Evolutionary conservation across 192 early-diverging fungal genomes (phyloP).

Genomic region (Backusella morwellensis): DNA sequence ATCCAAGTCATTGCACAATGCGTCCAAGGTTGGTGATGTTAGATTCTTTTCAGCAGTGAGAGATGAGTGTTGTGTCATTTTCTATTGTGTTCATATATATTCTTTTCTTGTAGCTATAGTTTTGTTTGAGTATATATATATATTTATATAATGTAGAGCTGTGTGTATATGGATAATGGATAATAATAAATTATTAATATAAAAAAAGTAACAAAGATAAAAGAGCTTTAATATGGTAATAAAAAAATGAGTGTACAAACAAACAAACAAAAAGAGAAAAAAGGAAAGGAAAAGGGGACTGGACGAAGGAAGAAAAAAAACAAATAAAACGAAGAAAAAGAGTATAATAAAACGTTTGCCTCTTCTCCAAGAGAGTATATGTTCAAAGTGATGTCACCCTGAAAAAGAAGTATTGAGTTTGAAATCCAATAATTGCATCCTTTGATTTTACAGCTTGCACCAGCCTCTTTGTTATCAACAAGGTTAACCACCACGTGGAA

Average conservation of each 20-base stretch:
- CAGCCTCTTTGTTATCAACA: neutral
- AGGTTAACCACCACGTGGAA: neutral
- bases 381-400: constrained; percentile 5
- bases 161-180: neutral
- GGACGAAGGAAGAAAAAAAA: neutral
- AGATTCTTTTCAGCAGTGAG: neutral
- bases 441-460: neutral
- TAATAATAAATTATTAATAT: neutral
- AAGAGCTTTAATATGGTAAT: neutral
- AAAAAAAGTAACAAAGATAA: neutral
- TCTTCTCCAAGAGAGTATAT: neutral
- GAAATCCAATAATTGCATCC: constrained; percentile 6
- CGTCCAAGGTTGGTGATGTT: constrained; percentile 16
- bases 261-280: neutral
- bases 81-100: neutral
- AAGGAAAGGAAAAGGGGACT: neutral
- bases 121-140: neutral
- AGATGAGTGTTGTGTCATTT: constrained; percentile 3
- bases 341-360: neutral
- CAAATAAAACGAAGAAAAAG: neutral
- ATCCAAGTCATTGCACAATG: constrained; percentile 20
- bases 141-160: neutral
- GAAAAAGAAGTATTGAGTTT: constrained; percentile 5
- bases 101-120: neutral
- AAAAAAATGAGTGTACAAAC: constrained; percentile 1